Evolutionary conservation across 495 filamentous ascomycete genomes (phyloP), one percentile per base, ranked within the genome.

Genomic region (Hypoxylon fuscum): DNA sequence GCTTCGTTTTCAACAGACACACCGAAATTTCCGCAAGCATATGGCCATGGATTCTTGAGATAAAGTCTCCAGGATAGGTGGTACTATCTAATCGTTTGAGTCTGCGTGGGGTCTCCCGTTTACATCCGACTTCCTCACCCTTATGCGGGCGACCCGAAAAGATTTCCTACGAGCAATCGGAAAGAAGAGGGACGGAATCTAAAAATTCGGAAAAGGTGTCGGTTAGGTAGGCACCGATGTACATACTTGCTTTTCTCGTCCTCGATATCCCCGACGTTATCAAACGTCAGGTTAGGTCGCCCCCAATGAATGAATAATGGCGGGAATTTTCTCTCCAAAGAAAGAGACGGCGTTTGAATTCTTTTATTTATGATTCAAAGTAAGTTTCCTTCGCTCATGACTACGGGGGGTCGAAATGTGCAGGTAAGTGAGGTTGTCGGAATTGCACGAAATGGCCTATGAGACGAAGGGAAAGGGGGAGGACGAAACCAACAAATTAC

Each of bases 101-200:
- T 17, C 35, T 55, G 37, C 43, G 49, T 59, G 44, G 49, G 43
- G 50, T 41, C 47, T 59, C n/a, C 50, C 55, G 44, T 42, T 29
- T 55, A 27, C 27, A 38, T 27, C 38, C 55, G 49, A 25, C 14
- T 44, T 34, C 47, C 50, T 32, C 45, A 10, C 43, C 29, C n/a
- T 54, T 55, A n/a, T 51, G 29, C 62, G 42, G 49, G 37, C 51
- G 38, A 52, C 17, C 15, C n/a, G 20, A 14, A 37, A 65, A 51
- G 38, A 55, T 46, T 43, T 49, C 17, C 35, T 50, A 49, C 49
- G 62, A 65, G 62, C 62, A 65, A 65, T 65, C 62, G 44, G 55
- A 20, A 64, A 42, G 43, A 49, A 32, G 17, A 20, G 42, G 12
- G 41, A 41, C 23, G 21, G 52, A 55, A 27, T 15, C 3, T 2